Percentiles rank a stretch among this genome's conserved stretches.
phyloP scores from a whole-genome alignment of 352 stramenopile species.

The Phytophthora constricta region DNA sequence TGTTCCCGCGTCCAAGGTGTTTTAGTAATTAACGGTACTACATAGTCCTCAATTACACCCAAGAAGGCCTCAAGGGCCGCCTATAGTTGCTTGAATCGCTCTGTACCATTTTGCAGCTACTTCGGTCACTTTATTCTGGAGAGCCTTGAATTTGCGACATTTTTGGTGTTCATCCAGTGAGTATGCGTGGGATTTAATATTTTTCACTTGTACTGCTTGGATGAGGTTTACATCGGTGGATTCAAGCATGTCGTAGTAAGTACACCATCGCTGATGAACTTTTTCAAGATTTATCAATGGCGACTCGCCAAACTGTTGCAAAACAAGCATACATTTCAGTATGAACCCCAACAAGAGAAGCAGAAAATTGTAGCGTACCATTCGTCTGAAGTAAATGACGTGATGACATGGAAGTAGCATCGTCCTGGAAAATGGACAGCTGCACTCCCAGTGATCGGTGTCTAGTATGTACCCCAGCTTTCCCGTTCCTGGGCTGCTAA shows the following conservation, averaged over 20 bases:
- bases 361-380: too few species aligned
- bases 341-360: too few species aligned
- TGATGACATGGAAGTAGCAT: neutral
- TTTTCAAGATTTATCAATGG: neutral
- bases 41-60: neutral
- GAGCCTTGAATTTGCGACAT: neutral
- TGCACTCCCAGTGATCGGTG: neutral
- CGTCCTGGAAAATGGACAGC: neutral
- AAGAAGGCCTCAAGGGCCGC: neutral
- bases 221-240: too few species aligned
- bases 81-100: neutral
- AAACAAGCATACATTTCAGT: neutral
- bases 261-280: neutral
- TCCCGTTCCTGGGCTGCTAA: neutral
- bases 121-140: neutral
- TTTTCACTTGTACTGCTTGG: neutral
- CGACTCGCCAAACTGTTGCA: too few species aligned
- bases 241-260: neutral
- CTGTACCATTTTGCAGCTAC: neutral
- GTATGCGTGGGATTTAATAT: neutral
- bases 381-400: neutral
- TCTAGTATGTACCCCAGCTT: neutral
- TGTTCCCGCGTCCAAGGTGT: too few species aligned
- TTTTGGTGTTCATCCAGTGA: neutral
- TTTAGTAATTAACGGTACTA: neutral